A percentile compares a stretch with the other conserved stretches of the same genome.
Conservation (phyloP, 2,329 filamentous ascomycete genomes). For the Cercospora canescens region DNA sequence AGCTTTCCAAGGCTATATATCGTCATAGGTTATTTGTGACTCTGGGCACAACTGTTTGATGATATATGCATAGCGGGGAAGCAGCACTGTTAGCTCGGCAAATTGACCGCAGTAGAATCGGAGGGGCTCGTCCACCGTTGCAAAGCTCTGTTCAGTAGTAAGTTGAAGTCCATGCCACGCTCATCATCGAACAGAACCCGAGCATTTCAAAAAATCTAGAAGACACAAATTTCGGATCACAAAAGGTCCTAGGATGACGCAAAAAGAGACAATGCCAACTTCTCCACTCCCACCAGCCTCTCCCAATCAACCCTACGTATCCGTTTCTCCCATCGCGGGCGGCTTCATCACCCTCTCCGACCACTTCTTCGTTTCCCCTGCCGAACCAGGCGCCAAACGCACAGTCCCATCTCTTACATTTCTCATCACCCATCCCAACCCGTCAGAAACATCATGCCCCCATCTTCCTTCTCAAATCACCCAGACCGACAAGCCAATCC, state of each 20-base stretch:
- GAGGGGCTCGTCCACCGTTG: not conserved
- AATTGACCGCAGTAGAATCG: not conserved
- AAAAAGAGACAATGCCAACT: not conserved
- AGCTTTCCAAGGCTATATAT: not conserved
- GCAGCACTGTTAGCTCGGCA: not conserved
- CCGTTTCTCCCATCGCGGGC: constrained; percentile 33
- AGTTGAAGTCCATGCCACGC: not conserved
- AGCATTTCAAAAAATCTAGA: not conserved
- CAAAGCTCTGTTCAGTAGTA: not conserved
- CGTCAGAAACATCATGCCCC: not conserved
- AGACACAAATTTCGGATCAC: not conserved
- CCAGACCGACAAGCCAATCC: constrained; percentile 29
- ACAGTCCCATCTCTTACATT: constrained; percentile 58
- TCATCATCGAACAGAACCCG: not conserved
- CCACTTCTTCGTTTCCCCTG: constrained; percentile 34
- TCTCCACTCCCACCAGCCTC: constrained; percentile 25
- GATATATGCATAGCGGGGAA: not conserved
- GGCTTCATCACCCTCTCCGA: constrained; percentile 35
- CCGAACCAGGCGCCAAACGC: constrained; percentile 43
- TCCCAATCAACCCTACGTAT: constrained; percentile 30
- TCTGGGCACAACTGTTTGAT: not conserved
- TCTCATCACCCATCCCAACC: constrained; percentile 50
- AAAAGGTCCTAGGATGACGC: no score
- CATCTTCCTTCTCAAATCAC: constrained; percentile 4
- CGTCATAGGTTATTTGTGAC: not conserved